A percentile compares a stretch with the other conserved stretches of the same genome.
Conservation (phyloP, 805 yeast species). For the Myxozyma neotropica region DNA sequence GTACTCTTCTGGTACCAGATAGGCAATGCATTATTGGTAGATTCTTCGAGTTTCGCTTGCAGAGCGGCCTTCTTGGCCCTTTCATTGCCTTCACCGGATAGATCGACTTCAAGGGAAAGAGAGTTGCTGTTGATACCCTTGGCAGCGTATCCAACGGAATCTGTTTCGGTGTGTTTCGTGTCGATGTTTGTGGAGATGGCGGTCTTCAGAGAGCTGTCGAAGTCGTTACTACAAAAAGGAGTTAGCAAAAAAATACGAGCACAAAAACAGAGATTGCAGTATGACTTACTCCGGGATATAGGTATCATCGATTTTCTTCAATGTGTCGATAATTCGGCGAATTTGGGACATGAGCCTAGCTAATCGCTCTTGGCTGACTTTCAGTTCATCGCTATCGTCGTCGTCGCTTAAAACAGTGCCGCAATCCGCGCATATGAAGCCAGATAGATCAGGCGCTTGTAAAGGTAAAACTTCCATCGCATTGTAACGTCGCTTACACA, state of each 20-base stretch:
- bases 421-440: slow-evolving; percentile 84
- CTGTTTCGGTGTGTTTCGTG: slow-evolving; percentile 50
- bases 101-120: slow-evolving; percentile 86
- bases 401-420: slow-evolving; percentile 79
- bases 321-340: slow-evolving; percentile 79
- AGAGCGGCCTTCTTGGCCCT: slow-evolving; percentile 71
- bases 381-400: slow-evolving; percentile 80
- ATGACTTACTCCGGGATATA: slow-evolving; percentile 63
- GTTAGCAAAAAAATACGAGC: neutral
- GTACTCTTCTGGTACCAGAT: slow-evolving; percentile 95
- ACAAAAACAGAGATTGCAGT: neutral
- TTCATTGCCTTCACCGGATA: slow-evolving; percentile 47
- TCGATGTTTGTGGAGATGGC: slow-evolving; percentile 80
- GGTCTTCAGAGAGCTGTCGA: slow-evolving; percentile 78
- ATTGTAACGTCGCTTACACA: slow-evolving; percentile 77
- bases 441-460: slow-evolving; percentile 75
- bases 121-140: slow-evolving; percentile 46
- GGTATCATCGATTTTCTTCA: slow-evolving; percentile 80
- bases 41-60: slow-evolving; percentile 56
- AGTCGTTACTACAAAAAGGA: slow-evolving; percentile 56
- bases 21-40: slow-evolving; percentile 91
- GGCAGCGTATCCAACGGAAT: slow-evolving; percentile 48
- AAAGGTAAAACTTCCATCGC: slow-evolving; percentile 86
- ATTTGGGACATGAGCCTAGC: slow-evolving; percentile 86
- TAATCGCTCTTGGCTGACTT: slow-evolving; percentile 75